Base-by-base conservation (phyloP, 495 filamentous ascomycete genomes). In the Chaetomium tenue region DNA sequence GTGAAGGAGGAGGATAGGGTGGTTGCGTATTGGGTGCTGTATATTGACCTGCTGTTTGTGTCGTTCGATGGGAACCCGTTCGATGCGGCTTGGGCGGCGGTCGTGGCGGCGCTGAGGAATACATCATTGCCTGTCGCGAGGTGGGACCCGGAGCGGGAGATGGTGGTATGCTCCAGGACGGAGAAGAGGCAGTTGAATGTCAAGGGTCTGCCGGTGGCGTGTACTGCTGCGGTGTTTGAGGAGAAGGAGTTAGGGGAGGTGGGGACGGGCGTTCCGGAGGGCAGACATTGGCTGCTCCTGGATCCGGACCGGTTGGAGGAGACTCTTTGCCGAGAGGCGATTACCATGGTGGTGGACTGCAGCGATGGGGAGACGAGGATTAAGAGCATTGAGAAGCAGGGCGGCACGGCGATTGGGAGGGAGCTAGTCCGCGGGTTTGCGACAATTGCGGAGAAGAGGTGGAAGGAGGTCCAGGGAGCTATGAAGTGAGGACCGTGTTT, bases 281-380 rank as follows among this genome's bases (percentile, higher is more conserved):
- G 81, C 52, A 77, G 82, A 72, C 82, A 81, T 54, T 94, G 90
- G 91, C 76, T 97, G 3, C 75, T 98, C 57, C 85, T 87, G 13
- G 94, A 98, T 77, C 90, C 90, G 42, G 94, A 98, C 82, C 84
- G 89, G 37, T 88, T 94, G 65, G 94, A 98, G 76, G 94, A 97
- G 77, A 84, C 78, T 2, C 66, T 96, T 39, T 93, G 88, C 72
- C 78, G 85, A 54, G 94, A 98, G 79, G 79, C 76, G 18, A 79
- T 91, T 22, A 90, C 84, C 22, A 74, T 94, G 63, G 86, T 93
- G 54, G 84, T 96, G 40, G 88, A 91, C 71, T 83, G 84, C 62
- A 75, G 77, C 8, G 72, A 72, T 25, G 80, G 77, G 2, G 83
- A 83, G 64, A 83, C 79, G 23, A 82, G 81, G 63, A 74, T 96